These are phyloP conservation scores for Xerocomellus dryophilus DNA, from an alignment of 768 basidiomycete genomes.

Conservation along the genomic window DNA sequence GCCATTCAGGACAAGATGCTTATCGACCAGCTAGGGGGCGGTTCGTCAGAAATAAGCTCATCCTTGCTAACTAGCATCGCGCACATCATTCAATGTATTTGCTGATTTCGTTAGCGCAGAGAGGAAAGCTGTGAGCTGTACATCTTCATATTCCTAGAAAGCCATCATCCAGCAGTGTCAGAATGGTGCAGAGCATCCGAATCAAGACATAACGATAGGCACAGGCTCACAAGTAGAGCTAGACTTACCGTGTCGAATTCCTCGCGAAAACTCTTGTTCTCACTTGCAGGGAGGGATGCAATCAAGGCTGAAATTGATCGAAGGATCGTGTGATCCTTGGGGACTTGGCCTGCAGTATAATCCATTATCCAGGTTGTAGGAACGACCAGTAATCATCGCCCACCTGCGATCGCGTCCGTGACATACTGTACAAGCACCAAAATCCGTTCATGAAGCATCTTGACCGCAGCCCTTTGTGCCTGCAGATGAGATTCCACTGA, in stretches of 20 bases:
- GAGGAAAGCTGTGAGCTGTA: slow-evolving; percentile 87
- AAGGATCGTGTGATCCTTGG: slow-evolving; percentile 74
- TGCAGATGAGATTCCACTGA: slow-evolving; percentile 88
- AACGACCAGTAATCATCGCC: slow-evolving; percentile 14
- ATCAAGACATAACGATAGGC: background rate
- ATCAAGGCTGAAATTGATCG: slow-evolving; percentile 84
- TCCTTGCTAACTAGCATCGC: slow-evolving; percentile 26
- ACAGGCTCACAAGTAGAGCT: background rate
- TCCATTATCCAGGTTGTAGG: background rate
- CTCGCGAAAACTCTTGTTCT: slow-evolving; percentile 75
- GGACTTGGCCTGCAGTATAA: slow-evolving; percentile 54
- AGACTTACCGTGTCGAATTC: slow-evolving; percentile 81
- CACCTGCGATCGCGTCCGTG: slow-evolving; percentile 69
- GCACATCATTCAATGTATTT: slow-evolving; percentile 83
- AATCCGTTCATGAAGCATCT: slow-evolving; percentile 95
- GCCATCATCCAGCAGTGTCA: background rate
- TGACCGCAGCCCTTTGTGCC: slow-evolving; percentile 90
- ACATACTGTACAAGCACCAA: slow-evolving; percentile 85
- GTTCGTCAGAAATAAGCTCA: slow-evolving; percentile 3
- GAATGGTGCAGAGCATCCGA: background rate
- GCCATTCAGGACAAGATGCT: slow-evolving; percentile 61
- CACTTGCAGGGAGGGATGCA: slow-evolving; percentile 83
- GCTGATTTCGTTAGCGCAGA: slow-evolving; percentile 87
- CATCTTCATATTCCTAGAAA: slow-evolving; percentile 89
- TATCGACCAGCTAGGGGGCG: slow-evolving; percentile 64